phyloP scores from a whole-genome alignment of 768 basidiomycete genomes.

The Astraeus odoratus region DNA sequence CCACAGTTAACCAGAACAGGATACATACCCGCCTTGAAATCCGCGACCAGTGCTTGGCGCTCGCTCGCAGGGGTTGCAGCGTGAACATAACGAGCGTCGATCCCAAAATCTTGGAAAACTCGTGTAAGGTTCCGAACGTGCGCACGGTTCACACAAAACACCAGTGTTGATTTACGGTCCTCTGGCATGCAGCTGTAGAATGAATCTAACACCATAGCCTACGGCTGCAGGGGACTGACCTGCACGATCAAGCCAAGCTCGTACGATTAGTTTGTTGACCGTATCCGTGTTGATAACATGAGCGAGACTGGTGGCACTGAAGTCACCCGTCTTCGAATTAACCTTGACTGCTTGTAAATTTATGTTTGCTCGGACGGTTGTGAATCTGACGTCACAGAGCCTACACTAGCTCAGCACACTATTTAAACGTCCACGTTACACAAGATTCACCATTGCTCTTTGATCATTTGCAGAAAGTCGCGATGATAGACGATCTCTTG shows the following conservation, averaged over 20 bases:
- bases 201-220: slow-evolving; percentile 3
- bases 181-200: slow-evolving; percentile 25
- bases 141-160: slow-evolving; percentile 84
- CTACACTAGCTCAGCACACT: slow-evolving; percentile 26
- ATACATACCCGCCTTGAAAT: slow-evolving; percentile 66
- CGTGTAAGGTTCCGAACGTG: slow-evolving; percentile 75
- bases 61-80: slow-evolving; percentile 58
- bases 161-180: slow-evolving; percentile 75
- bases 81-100: slow-evolving; percentile 82
- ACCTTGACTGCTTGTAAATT: slow-evolving; percentile 62
- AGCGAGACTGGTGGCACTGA: slow-evolving; percentile 69
- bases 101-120: slow-evolving; percentile 62
- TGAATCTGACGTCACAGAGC: slow-evolving; percentile 85
- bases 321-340: slow-evolving; percentile 70
- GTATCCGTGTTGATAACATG: slow-evolving; percentile 74
- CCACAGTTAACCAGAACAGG: slow-evolving; percentile 91
- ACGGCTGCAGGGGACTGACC: slow-evolving; percentile 36
- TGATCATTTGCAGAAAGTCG: slow-evolving; percentile 88
- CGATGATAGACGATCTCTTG: slow-evolving; percentile 89
- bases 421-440: neutral
- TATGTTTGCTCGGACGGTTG: slow-evolving; percentile 70
- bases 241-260: slow-evolving; percentile 82
- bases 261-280: slow-evolving; percentile 72
- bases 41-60: slow-evolving; percentile 54
- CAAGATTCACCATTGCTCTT: slow-evolving; percentile 67